Evolutionary conservation across 208 protist genomes (phyloP).

Genomic region (Herpetomonas tarakana): DNA sequence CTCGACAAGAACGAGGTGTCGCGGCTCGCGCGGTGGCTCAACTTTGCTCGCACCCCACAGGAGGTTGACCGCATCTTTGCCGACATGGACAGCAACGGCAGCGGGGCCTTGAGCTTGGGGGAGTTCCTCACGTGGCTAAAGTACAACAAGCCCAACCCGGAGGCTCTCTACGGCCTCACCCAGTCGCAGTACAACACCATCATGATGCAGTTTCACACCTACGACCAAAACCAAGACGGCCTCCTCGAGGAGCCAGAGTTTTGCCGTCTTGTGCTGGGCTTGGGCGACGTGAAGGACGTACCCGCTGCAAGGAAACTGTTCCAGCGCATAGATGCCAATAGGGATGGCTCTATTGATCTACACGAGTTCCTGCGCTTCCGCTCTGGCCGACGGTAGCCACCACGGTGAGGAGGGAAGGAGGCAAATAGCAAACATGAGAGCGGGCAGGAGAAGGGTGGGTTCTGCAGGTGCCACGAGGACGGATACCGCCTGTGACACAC

Average conservation of each 20-base stretch:
- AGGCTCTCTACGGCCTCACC: conserved; percentile 67
- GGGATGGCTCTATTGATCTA: conserved; percentile 46
- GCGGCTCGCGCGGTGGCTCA: conserved; percentile 75
- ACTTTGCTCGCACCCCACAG: conserved; percentile 58
- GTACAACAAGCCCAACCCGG: conserved; percentile 73
- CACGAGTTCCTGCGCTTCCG: conserved; percentile 81
- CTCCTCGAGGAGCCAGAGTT: conserved; percentile 61
- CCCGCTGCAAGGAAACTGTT: conserved; percentile 42
- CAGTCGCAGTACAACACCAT: conserved; percentile 82
- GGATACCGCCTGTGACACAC: too few species aligned
- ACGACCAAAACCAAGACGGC: conserved; percentile 73
- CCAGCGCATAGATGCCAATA: conserved; percentile 46
- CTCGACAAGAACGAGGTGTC: conserved; percentile 51
- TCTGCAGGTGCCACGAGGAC: too few species aligned
- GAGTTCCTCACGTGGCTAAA: conserved; percentile 78
- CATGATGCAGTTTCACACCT: conserved; percentile 86
- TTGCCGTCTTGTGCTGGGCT: conserved; percentile 33
- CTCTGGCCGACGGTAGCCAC: conserved; percentile 15
- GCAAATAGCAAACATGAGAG: too few species aligned
- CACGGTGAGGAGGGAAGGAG: not conserved
- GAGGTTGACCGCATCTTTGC: conserved; percentile 77
- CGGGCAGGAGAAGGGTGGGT: too few species aligned
- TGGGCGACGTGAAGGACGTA: conserved; percentile 42
- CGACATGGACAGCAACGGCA: conserved; percentile 69
- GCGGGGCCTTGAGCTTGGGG: conserved; percentile 47